phyloP scores from a whole-genome alignment of 2,329 filamentous ascomycete species.

The Xylariomycetidae sp. region DNA sequence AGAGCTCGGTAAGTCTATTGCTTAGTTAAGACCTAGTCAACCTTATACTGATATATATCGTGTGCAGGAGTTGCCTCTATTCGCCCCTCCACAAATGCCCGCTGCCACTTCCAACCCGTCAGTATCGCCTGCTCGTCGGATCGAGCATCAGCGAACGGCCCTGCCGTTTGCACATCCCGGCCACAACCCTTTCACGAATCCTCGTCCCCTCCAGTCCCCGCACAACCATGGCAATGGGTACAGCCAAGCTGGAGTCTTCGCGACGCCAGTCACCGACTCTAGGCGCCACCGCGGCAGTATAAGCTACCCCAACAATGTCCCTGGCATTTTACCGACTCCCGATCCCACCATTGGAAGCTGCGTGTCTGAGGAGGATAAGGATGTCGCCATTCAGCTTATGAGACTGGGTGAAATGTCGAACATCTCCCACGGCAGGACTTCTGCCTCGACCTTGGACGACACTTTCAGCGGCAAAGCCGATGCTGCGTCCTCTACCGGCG shows the following conservation, averaged over 20 bases:
- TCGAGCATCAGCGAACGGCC: constrained; percentile 63
- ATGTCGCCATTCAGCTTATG: constrained; percentile 96
- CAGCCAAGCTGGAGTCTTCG: constrained; percentile 52
- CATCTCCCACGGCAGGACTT: constrained; percentile 86
- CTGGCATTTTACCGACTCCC: constrained; percentile 77
- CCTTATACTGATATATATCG: constrained; percentile 26
- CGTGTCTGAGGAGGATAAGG: constrained; percentile 89
- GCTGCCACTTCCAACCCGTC: constrained; percentile 96
- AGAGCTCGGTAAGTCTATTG: constrained; percentile 79
- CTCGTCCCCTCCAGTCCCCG: constrained; percentile 74
- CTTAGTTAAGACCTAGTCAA: not conserved
- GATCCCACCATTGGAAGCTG: constrained; percentile 96
- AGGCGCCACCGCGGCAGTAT: constrained; percentile 62
- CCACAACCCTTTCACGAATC: constrained; percentile 75
- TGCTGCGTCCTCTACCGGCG: constrained; percentile 74
- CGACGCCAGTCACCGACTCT: constrained; percentile 55
- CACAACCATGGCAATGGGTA: constrained; percentile 62
- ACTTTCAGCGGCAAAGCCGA: constrained; percentile 88
- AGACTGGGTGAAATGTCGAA: constrained; percentile 90
- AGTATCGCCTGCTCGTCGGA: constrained; percentile 80
- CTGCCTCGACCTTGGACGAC: constrained; percentile 88
- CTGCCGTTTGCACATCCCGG: constrained; percentile 70
- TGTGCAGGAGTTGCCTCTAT: constrained; percentile 82
- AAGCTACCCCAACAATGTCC: constrained; percentile 42
- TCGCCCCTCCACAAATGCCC: constrained; percentile 89